These are phyloP conservation scores for Amaranthus tricolor DNA, from an alignment of 179 eudicot genomes.

Conservation along the genomic window DNA sequence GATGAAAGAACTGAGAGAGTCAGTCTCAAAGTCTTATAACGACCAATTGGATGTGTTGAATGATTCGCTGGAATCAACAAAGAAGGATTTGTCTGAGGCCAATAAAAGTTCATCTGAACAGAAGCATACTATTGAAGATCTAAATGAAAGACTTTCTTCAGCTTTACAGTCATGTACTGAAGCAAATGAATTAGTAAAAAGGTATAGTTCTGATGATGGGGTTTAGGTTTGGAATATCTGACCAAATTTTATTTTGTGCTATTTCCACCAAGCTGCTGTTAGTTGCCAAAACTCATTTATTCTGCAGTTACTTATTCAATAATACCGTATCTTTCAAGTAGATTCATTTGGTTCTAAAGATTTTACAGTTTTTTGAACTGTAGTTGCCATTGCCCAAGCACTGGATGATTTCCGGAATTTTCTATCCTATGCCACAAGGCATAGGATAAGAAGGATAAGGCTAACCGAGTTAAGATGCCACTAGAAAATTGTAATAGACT, in stretches of 20 bases:
- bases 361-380: not conserved
- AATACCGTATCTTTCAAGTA: not conserved
- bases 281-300: not conserved
- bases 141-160: slow-evolving; percentile 66
- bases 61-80: slow-evolving; percentile 50
- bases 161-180: slow-evolving; percentile 76
- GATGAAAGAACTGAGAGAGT: slow-evolving; percentile 61
- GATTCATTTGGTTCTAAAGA: not conserved
- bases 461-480: not conserved
- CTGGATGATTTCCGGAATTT: not conserved
- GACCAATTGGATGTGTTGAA: slow-evolving; percentile 60
- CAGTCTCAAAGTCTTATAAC: slow-evolving; percentile 55
- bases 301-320: not conserved
- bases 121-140: slow-evolving; percentile 75
- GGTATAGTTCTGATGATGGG: slow-evolving; percentile 36
- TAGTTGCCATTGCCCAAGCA: not conserved
- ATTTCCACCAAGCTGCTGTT: not conserved
- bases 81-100: slow-evolving; percentile 58
- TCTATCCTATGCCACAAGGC: no score
- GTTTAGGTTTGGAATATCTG: not conserved
- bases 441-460: no score
- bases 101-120: slow-evolving; percentile 64
- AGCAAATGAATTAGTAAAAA: slow-evolving; percentile 75
- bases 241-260: not conserved
- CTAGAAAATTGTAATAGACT: not conserved